These are phyloP conservation scores for Colletotrichum endophyticum DNA, from an alignment of 2,329 filamentous ascomycete species.

Conservation along the genomic window DNA sequence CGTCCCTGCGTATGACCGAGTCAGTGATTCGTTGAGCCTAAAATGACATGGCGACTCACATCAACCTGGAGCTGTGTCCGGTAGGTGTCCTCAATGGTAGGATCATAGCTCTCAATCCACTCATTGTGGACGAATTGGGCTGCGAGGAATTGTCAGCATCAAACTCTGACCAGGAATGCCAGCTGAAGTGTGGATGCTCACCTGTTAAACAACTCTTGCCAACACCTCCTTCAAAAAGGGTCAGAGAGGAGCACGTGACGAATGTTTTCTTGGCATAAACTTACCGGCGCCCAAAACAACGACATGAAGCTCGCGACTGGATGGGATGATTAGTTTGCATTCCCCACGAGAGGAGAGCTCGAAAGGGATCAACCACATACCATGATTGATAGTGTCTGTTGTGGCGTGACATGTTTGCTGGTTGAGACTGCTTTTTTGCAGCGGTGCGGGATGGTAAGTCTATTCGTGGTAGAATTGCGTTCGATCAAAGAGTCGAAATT, in stretches of 20 bases:
- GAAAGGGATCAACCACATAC: neutral
- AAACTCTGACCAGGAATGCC: neutral
- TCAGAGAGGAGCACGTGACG: conserved; percentile 22
- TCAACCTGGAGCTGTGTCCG: conserved; percentile 80
- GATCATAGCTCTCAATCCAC: conserved; percentile 89
- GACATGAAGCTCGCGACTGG: conserved; percentile 79
- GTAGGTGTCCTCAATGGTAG: conserved; percentile 80
- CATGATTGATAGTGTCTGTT: conserved; percentile 23
- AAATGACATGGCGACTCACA: conserved; percentile 58
- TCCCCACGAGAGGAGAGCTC: neutral
- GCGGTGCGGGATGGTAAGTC: neutral
- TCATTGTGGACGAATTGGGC: conserved; percentile 94
- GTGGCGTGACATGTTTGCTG: conserved; percentile 18
- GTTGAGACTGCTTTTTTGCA: neutral
- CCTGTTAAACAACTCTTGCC: conserved; percentile 93
- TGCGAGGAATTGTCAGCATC: conserved; percentile 35
- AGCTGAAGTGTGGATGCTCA: conserved; percentile 39
- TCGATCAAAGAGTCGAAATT: neutral
- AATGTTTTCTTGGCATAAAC: conserved; percentile 29
- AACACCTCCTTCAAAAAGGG: conserved; percentile 64
- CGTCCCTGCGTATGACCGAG: conserved; percentile 64
- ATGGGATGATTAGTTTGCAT: neutral
- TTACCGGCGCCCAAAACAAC: conserved; percentile 81
- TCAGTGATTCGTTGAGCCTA: conserved; percentile 29
- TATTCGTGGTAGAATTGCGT: neutral